Conservation (phyloP, 768 basidiomycete genomes). For the Rhodotorula taiwanensis region DNA sequence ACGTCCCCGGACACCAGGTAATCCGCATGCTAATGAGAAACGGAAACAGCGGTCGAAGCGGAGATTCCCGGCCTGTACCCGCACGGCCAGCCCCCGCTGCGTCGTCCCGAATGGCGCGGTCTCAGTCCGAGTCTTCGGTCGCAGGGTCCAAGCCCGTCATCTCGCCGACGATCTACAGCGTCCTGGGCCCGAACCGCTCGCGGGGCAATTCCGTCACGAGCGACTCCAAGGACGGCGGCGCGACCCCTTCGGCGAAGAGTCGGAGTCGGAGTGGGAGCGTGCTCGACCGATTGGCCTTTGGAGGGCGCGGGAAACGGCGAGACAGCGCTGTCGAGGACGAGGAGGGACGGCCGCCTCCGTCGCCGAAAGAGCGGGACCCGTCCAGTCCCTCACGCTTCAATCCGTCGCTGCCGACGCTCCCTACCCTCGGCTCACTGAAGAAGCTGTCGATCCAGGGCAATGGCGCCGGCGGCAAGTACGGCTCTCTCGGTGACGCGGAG, state of each 20-base stretch:
- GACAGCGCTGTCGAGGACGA: background rate
- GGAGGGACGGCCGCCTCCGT: too few relatives aligned
- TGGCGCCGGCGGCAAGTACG: background rate
- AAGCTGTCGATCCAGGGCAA: background rate
- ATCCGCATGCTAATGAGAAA: too few relatives aligned
- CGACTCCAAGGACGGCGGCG: background rate
- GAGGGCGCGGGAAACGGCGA: slow-evolving; percentile 3
- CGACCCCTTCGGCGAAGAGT: background rate
- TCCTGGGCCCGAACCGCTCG: slow-evolving; percentile 16
- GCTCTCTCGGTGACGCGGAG: slow-evolving; percentile 2
- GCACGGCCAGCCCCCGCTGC: background rate
- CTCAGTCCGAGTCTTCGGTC: slow-evolving; percentile 20
- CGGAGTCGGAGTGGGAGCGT: slow-evolving; percentile 17
- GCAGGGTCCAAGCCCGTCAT: background rate
- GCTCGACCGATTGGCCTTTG: slow-evolving; percentile 25
- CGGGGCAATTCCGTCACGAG: slow-evolving; percentile 8
- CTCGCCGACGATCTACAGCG: background rate
- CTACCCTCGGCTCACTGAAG: slow-evolving; percentile 12
- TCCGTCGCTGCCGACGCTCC: slow-evolving; percentile 6
- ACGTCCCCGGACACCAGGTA: too few relatives aligned
- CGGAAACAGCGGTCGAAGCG: too few relatives aligned
- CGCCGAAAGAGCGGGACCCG: background rate
- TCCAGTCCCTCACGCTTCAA: background rate
- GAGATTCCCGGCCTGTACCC: too few relatives aligned
- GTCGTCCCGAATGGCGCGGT: slow-evolving; percentile 20